Percentiles rank a stretch among this genome's conserved stretches.
Conservation (phyloP, 345 rosid species). For the Eucalyptus rudis region DNA sequence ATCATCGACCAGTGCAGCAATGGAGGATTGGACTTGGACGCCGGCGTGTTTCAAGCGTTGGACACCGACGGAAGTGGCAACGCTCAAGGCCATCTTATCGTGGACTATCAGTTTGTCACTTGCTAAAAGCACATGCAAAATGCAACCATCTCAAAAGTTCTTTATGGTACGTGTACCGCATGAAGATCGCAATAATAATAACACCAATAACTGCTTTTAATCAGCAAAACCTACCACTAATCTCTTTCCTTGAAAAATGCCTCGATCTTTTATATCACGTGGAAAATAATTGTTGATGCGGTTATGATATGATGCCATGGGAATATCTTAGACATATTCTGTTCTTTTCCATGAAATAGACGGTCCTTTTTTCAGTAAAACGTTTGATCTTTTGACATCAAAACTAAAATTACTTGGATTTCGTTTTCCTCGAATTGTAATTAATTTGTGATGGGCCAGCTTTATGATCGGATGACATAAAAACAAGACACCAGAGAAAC, state of each 20-base stretch:
- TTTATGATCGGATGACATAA: not conserved
- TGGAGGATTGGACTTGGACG: constrained; percentile 43
- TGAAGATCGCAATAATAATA: not conserved
- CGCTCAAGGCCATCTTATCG: constrained; percentile 28
- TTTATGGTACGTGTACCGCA: not conserved
- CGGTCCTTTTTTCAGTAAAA: not conserved
- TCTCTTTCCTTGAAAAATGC: not conserved
- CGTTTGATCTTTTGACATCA: not conserved
- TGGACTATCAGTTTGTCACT: constrained; percentile 28
- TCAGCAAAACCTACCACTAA: not conserved
- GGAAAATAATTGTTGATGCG: not conserved
- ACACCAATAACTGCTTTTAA: not conserved
- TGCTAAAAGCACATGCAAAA: not conserved
- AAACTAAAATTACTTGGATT: not conserved
- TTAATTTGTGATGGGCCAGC: not conserved
- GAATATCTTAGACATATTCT: not conserved
- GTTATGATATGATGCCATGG: not conserved
- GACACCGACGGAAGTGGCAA: constrained; percentile 18
- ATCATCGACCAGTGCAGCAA: constrained; percentile 43
- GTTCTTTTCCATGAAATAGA: not conserved
- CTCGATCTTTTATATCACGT: not conserved
- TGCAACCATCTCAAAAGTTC: not conserved
- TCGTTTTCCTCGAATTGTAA: not conserved
- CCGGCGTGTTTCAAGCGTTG: constrained; percentile 12
- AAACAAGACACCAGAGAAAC: not conserved